Percentiles rank a stretch among this genome's conserved stretches.
Evolutionary conservation across 495 filamentous ascomycete genomes (phyloP).

Genomic region (Alectoria sarmentosa): DNA sequence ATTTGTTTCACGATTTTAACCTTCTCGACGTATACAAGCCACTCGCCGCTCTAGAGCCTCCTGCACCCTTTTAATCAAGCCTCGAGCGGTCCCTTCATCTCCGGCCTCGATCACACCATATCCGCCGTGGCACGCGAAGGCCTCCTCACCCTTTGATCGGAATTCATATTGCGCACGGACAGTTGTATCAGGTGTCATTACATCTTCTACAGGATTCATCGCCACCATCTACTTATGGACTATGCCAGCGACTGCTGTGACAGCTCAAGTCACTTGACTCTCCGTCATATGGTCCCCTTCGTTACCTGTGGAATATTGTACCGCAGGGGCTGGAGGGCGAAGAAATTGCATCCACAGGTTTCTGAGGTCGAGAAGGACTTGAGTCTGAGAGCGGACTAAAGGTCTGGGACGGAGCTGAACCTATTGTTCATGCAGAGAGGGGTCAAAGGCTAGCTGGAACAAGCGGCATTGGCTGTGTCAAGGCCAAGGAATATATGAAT

Average conservation of each 20-base stretch:
- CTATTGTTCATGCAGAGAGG: background rate
- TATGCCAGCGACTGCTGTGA: background rate
- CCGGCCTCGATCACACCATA: background rate
- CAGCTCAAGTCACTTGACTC: background rate
- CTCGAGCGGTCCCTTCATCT: background rate
- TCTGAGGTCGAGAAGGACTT: background rate
- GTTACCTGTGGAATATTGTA: background rate
- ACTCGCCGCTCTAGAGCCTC: background rate
- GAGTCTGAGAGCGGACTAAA: background rate
- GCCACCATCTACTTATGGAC: too few species aligned
- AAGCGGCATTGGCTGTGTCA: too few species aligned
- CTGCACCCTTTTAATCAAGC: background rate
- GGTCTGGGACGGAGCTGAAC: background rate
- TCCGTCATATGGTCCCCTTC: background rate
- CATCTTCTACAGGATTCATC: too few species aligned
- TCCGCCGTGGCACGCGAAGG: background rate
- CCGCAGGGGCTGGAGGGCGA: background rate
- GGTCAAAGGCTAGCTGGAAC: background rate
- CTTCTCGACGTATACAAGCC: background rate
- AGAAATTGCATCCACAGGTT: background rate
- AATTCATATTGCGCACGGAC: background rate
- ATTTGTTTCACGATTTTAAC: background rate
- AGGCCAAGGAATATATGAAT: too few species aligned
- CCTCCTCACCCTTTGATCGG: background rate
- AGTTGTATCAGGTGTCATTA: background rate